Percentiles rank a stretch among this genome's conserved stretches.
phyloP scores from a whole-genome alignment of 1,284 basidiomycete genomes.

The Phylloboletellus chloephorus region DNA sequence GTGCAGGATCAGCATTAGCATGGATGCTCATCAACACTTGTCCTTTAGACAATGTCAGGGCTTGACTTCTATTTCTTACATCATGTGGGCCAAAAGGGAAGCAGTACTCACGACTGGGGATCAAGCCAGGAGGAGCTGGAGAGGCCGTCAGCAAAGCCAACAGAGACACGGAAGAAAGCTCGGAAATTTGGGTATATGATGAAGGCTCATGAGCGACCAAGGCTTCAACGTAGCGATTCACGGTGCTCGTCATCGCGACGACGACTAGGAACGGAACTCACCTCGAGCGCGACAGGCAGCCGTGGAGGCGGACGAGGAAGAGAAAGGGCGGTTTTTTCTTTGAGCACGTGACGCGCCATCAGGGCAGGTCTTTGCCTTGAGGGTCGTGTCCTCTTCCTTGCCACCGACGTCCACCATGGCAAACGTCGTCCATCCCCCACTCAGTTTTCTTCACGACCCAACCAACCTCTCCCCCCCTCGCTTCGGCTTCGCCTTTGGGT shows the following conservation, averaged over 20 bases:
- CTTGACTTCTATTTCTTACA: slow-evolving; percentile 82
- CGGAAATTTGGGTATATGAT: slow-evolving; percentile 87
- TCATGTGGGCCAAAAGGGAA: slow-evolving; percentile 38
- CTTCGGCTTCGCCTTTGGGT: slow-evolving; percentile 67
- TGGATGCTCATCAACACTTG: slow-evolving; percentile 66
- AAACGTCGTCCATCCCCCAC: slow-evolving; percentile 60
- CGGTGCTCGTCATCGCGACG: slow-evolving; percentile 53
- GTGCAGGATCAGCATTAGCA: slow-evolving; percentile 68
- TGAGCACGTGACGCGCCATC: slow-evolving; percentile 20
- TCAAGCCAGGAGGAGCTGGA: neutral
- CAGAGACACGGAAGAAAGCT: slow-evolving; percentile 33
- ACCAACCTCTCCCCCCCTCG: slow-evolving; percentile 58
- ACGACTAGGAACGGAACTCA: slow-evolving; percentile 15
- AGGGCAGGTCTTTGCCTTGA: slow-evolving; percentile 27
- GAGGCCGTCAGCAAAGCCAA: slow-evolving; percentile 12
- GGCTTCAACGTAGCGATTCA: slow-evolving; percentile 83
- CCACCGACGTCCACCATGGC: slow-evolving; percentile 48
- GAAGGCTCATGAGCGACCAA: slow-evolving; percentile 54
- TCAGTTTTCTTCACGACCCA: slow-evolving; percentile 60
- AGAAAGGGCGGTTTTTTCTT: too few relatives aligned
- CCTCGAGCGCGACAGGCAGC: slow-evolving; percentile 15
- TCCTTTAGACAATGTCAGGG: slow-evolving; percentile 73
- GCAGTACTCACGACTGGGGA: slow-evolving; percentile 42
- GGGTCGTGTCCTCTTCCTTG: slow-evolving; percentile 21
- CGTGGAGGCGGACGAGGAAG: slow-evolving; percentile 36